These are phyloP conservation scores for Phytophthora macrochlamydospora DNA, from an alignment of 352 stramenopile genomes.

Conservation along the genomic window DNA sequence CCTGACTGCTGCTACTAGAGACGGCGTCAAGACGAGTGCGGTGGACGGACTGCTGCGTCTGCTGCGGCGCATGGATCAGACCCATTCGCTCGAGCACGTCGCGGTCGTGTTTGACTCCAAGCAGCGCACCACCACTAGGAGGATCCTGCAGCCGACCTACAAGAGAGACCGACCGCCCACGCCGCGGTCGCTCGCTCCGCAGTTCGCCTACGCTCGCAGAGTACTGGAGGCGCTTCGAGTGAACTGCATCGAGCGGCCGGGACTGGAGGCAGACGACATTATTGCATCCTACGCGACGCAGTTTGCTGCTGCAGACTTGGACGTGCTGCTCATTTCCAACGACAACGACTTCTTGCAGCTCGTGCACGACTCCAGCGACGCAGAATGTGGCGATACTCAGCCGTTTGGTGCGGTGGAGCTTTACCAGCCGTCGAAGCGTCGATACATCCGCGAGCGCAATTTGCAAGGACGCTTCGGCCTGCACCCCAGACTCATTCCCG, in stretches of 20 bases:
- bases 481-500: slow-evolving; percentile 54
- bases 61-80: slow-evolving; percentile 54
- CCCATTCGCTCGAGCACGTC: slow-evolving; percentile 52
- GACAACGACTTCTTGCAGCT: slow-evolving; percentile 80
- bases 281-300: slow-evolving; percentile 66
- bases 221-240: slow-evolving; percentile 35
- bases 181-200: slow-evolving; percentile 36
- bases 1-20: slow-evolving; percentile 1
- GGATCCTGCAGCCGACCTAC: slow-evolving; percentile 59
- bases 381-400: not conserved
- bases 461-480: slow-evolving; percentile 64
- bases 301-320: slow-evolving; percentile 42
- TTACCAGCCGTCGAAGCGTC: slow-evolving; percentile 76
- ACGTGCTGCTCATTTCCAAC: slow-evolving; percentile 72
- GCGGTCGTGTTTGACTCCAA: slow-evolving; percentile 69
- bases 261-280: slow-evolving; percentile 70
- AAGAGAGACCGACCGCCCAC: slow-evolving; percentile 50
- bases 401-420: slow-evolving; percentile 49
- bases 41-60: slow-evolving; percentile 50
- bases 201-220: slow-evolving; percentile 48
- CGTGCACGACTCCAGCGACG: slow-evolving; percentile 26
- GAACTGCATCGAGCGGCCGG: slow-evolving; percentile 56
- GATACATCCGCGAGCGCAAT: slow-evolving; percentile 69
- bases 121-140: slow-evolving; percentile 44
- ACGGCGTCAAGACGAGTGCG: slow-evolving; percentile 45